Base-by-base conservation (phyloP, 768 basidiomycete species). In the Amanita subjunquillea region DNA sequence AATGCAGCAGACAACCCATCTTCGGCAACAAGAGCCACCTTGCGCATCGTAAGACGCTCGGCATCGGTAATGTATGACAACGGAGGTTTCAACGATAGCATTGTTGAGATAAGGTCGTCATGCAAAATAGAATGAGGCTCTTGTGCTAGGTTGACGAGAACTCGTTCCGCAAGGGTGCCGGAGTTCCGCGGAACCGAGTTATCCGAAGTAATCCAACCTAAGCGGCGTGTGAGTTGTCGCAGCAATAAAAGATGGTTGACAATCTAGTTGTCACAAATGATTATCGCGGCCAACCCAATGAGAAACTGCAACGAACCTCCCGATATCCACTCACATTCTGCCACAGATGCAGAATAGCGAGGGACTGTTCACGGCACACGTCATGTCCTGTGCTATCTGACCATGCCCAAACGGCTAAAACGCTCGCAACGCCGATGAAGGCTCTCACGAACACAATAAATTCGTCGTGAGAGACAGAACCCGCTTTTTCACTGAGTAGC, bases 371-470 rank as follows among this genome's bases (percentile, higher is more conserved):
- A 9, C 84, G 75, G 59, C 83, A 85, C 10, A 66, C 66, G 53
- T 79, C 75, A 51, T 82, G 77, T 0, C 82, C 83, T 17, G 87
- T 68, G 62, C 85, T 87, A 58, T 90, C 88, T 10, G 87, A 79
- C 84, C 87, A 91, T 3, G 85, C 83, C 60, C 83, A 83, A 32
- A 85, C 83, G 2, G 80, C 80, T 12, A 91, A 66, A 12, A 87
- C 79, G 48, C 74, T 72, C 2, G 81, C 73, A 6, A 89, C 73
- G 1, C 88, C 88, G 44, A 89, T 66, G 55, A 77, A 80, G 0
- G 83, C 83, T 53, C 83, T 74, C 8, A 85, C 69, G 55, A 87
- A 83, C 0, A 72, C 67, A 15, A 87, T 63, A 56, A 89, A 85
- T 43, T 82, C 80, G 25, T 72, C 72, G 60, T 82, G 78, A 3